Conservation (phyloP, 177 flowering plant species). For the Vitis hybrid region DNA sequence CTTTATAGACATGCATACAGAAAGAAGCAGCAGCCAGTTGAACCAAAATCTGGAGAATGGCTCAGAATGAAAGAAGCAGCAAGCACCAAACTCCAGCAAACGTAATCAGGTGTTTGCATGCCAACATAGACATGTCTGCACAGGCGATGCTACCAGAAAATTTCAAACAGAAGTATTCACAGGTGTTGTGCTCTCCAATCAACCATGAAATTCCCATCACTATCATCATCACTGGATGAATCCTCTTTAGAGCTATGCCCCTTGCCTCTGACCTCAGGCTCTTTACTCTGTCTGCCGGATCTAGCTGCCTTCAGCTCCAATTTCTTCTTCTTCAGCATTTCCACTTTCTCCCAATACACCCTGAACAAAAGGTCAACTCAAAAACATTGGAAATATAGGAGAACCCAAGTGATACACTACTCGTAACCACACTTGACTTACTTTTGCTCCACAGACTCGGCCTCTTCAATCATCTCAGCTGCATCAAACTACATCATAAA, state of each 20-base stretch:
- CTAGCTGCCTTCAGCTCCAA: no score
- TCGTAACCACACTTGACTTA: conserved; percentile 22
- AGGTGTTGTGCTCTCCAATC: conserved; percentile 96
- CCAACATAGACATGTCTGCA: no score
- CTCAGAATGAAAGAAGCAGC: no score
- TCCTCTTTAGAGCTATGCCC: conserved; percentile 37
- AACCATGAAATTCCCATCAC: conserved; percentile 47
- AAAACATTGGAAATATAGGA: not conserved
- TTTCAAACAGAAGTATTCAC: conserved; percentile 16
- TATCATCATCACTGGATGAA: conserved; percentile 74
- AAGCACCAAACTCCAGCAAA: no score
- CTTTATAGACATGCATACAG: no score
- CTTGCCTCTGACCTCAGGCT: conserved; percentile 21
- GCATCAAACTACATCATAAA: conserved; percentile 67
- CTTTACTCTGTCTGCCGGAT: not conserved
- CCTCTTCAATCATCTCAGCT: conserved; percentile 80
- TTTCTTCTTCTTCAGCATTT: conserved; percentile 32
- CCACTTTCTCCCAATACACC: conserved; percentile 63
- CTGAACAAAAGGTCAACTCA: conserved; percentile 25
- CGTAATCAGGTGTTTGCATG: no score
- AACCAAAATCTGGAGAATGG: no score
- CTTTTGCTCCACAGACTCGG: conserved; percentile 78
- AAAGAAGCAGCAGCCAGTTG: no score
- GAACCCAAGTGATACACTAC: not conserved
- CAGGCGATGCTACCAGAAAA: no score